phyloP scores from a whole-genome alignment of 352 stramenopile genomes.

The Globisporangium apiculatum region DNA sequence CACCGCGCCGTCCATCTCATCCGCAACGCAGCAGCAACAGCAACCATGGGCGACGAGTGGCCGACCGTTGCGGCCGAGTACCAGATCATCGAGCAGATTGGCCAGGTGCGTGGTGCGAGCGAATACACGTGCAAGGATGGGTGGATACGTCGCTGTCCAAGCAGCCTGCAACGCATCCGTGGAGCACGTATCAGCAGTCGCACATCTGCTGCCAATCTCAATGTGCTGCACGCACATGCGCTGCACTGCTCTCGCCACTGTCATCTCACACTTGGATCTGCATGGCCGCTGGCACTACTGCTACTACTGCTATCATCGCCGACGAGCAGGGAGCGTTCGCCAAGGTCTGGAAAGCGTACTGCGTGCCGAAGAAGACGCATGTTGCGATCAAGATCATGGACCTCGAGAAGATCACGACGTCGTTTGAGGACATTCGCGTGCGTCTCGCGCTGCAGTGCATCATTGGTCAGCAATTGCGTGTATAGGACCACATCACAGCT shows the following conservation, averaged over 20 bases:
- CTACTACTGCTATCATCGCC: background rate
- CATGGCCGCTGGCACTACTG: background rate
- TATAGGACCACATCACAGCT: no score
- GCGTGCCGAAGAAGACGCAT: constrained; percentile 76
- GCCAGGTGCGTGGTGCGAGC: constrained; percentile 34
- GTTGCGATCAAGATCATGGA: constrained; percentile 99
- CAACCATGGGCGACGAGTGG: constrained; percentile 79
- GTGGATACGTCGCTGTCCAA: background rate
- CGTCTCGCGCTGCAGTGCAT: constrained; percentile 3
- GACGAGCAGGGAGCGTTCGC: constrained; percentile 92
- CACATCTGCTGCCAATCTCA: no score
- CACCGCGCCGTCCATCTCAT: background rate
- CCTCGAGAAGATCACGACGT: constrained; percentile 97
- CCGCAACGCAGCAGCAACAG: background rate
- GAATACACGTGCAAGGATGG: background rate
- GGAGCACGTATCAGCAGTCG: no score
- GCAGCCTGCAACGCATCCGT: no score
- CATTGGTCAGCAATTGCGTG: no score
- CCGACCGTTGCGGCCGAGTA: constrained; percentile 78
- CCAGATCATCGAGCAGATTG: constrained; percentile 88
- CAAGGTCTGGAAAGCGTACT: constrained; percentile 96
- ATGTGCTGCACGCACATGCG: no score
- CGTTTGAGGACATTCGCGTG: constrained; percentile 87
- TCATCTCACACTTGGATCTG: background rate
- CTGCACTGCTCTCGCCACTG: background rate